A percentile compares a stretch with the other conserved stretches of the same genome.
These are phyloP conservation scores for Omphalea diandra DNA, from an alignment of 441 rosid genomes.

Conservation along the genomic window DNA sequence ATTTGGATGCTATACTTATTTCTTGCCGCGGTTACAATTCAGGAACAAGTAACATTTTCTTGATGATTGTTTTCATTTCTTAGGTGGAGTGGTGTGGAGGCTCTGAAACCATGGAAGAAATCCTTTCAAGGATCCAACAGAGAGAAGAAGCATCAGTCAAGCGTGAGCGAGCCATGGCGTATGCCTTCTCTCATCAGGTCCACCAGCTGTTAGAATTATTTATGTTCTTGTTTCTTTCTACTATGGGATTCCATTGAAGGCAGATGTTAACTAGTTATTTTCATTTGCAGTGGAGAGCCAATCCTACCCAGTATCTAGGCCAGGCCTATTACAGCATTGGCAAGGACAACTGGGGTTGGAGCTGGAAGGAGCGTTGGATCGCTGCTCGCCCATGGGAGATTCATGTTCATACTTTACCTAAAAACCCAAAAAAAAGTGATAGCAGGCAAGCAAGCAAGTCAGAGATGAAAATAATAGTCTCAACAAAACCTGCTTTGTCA, in stretches of 20 bases:
- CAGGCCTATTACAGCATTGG: slow-evolving; percentile 66
- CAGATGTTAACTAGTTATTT: neutral
- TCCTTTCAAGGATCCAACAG: slow-evolving; percentile 64
- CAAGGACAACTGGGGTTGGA: slow-evolving; percentile 86
- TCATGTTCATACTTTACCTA: slow-evolving; percentile 40
- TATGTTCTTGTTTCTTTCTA: neutral
- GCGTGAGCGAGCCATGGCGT: slow-evolving; percentile 63
- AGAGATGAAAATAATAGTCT: slow-evolving; percentile 24
- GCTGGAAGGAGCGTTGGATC: slow-evolving; percentile 88
- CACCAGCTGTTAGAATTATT: neutral
- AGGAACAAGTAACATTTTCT: neutral
- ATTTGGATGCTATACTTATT: too few relatives aligned
- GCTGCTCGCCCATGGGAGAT: slow-evolving; percentile 89
- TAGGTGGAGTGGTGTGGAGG: slow-evolving; percentile 84
- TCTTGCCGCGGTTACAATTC: too few relatives aligned
- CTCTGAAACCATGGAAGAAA: slow-evolving; percentile 75
- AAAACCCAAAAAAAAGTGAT: slow-evolving; percentile 33
- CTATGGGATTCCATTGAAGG: neutral
- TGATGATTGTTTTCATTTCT: neutral
- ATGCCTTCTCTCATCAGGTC: slow-evolving; percentile 72
- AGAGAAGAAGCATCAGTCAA: slow-evolving; percentile 74
- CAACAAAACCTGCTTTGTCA: slow-evolving; percentile 29
- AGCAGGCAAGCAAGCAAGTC: slow-evolving; percentile 37
- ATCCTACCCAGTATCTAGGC: slow-evolving; percentile 71
- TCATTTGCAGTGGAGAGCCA: slow-evolving; percentile 75